These are phyloP conservation scores for Aspergillus sp. DNA, from an alignment of 2,329 filamentous ascomycete species.

Conservation along the genomic window DNA sequence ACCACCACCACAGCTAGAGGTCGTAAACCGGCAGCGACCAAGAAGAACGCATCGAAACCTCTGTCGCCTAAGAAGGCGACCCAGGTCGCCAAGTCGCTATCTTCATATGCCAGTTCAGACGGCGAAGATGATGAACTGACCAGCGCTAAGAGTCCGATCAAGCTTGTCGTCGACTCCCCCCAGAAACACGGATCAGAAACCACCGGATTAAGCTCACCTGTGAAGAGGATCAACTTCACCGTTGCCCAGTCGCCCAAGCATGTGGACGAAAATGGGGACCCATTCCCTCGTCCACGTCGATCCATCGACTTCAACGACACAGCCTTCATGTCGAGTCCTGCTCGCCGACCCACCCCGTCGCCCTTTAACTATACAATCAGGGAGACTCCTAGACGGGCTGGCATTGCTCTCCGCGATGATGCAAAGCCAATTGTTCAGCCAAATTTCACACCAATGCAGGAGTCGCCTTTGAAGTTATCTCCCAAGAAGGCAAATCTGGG, in stretches of 20 bases:
- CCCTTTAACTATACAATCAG: constrained; percentile 44
- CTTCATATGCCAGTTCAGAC: constrained; percentile 37
- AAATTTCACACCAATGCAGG: constrained; percentile 28
- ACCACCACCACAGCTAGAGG: constrained; percentile 26
- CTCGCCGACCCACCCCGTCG: constrained; percentile 44
- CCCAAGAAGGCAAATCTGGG: constrained; percentile 37
- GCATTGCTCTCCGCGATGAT: constrained; percentile 24
- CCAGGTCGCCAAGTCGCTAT: constrained; percentile 43
- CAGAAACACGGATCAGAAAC: constrained; percentile 27
- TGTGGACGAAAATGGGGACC: constrained; percentile 35
- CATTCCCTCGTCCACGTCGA: constrained; percentile 25
- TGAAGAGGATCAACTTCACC: constrained; percentile 32
- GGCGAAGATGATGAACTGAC: constrained; percentile 46
- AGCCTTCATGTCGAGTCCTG: constrained; percentile 43
- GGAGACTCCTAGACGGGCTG: constrained; percentile 39
- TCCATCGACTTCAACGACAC: constrained; percentile 32
- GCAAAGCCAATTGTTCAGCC: constrained; percentile 20
- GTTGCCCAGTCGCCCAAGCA: constrained; percentile 23
- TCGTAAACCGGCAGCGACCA: constrained; percentile 33
- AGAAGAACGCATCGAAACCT: constrained; percentile 33
- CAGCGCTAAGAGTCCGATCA: constrained; percentile 34
- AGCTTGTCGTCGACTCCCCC: constrained; percentile 35
- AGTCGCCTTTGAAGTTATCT: constrained; percentile 44
- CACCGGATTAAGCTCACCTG: constrained; percentile 33
- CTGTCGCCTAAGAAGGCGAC: constrained; percentile 51